Base-by-base conservation (phyloP, 139 green algal genomes). In the Picochlorum sp. region DNA sequence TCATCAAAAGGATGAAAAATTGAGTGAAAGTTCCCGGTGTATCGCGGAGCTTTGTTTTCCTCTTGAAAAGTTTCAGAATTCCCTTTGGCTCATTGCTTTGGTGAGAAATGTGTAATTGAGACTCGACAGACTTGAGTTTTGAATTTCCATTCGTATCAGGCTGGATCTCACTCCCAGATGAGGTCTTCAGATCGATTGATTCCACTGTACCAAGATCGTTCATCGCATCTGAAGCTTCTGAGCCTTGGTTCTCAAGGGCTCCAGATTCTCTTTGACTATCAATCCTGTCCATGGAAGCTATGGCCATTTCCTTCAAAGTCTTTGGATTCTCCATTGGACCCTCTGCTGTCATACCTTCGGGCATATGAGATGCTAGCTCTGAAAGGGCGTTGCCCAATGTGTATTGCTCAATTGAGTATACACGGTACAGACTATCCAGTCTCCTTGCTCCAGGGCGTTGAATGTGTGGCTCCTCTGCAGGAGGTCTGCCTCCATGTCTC, bases 361-460 rank as follows among this genome's bases (percentile, higher is more conserved):
- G 38, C 6, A 76, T n/a, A 6, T 45, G 34, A 0, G 34, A 34
- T n/a, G 62, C 54, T 37, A 76, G 44, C 55, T 76, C 63, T 23
- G 63, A 41, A 15, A 76, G 44, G 4, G 56, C 62, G 13, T 26
- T 49, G 9, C 68, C 64, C 37, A 76, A 28, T 3, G 69, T 80
- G 56, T 77, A 69, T 31, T 71, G 65, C 65, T 81, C 74, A 38
- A 81, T 81, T 7, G 38, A 65, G 49, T 69, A 77, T 2, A 72
- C 64, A 13, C 70, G 57, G 57, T 77, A 77, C 23, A 77, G 24
- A 62, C 45, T 60, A 11, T 71, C 69, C 10, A 44, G 24, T 23
- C 63, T 61, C 10, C 69, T 62, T n/a, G 26, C 30, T 18, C 26
- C 13, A 26, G 24, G 20, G 20, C 20, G 20, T 37, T 26, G 7